Evolutionary conservation across 202 grass and related monocot species (phyloP).

Genomic region (Miscanthus sacchariflorus): DNA sequence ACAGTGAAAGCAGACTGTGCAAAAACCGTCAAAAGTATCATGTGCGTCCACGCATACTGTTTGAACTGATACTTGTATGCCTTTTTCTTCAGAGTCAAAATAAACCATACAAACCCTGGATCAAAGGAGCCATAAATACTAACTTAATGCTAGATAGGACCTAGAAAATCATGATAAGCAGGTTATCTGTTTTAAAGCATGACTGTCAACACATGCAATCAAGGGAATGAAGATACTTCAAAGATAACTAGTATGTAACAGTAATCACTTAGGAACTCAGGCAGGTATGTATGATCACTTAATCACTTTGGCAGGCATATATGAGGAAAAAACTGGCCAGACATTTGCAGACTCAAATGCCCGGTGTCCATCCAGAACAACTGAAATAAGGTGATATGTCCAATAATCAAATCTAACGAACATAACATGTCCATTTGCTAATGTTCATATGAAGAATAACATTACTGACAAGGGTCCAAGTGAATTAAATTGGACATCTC

Average conservation of each 20-base stretch:
- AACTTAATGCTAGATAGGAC: slow-evolving; percentile 7
- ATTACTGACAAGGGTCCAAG: neutral
- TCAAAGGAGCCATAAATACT: slow-evolving; percentile 38
- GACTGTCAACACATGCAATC: slow-evolving; percentile 11
- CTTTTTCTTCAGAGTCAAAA: slow-evolving; percentile 99
- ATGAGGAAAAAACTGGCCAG: neutral
- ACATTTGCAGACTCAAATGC: slow-evolving; percentile 1
- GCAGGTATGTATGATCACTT: neutral
- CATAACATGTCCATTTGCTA: neutral
- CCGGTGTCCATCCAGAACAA: neutral
- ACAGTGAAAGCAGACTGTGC: slow-evolving; percentile 96
- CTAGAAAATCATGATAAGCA: slow-evolving; percentile 20
- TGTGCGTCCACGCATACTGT: slow-evolving; percentile 99
- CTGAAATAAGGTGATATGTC: neutral
- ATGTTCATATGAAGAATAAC: slow-evolving; percentile 1
- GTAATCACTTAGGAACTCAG: slow-evolving; percentile 6
- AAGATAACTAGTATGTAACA: neutral
- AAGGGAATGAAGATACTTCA: slow-evolving; percentile 13
- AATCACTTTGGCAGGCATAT: neutral
- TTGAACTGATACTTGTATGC: slow-evolving; percentile 99
- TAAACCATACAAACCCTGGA: slow-evolving; percentile 99
- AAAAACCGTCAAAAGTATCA: slow-evolving; percentile 98
- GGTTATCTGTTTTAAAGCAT: slow-evolving; percentile 5
- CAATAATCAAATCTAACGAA: slow-evolving; percentile 9
- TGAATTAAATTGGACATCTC: neutral